These are phyloP conservation scores for Fennellomyces sp. DNA, from an alignment of 371 early-diverging fungal genomes.

Conservation along the genomic window DNA sequence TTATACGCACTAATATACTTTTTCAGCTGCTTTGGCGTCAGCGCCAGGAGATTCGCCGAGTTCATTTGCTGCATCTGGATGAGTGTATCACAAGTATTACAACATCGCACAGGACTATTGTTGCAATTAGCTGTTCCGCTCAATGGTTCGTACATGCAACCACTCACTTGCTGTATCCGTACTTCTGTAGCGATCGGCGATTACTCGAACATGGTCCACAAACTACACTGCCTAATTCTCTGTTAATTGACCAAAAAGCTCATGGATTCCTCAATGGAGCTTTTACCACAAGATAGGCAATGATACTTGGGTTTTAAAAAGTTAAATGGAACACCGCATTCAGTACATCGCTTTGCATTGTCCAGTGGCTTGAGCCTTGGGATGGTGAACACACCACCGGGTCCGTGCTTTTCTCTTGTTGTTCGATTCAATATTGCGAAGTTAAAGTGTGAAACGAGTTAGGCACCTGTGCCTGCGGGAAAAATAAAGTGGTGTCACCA, in stretches of 20 bases:
- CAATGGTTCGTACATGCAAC: neutral
- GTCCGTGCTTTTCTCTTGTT: conserved; percentile 29
- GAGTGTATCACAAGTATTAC: conserved; percentile 40
- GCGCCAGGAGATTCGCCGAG: conserved; percentile 24
- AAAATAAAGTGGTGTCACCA: too few species aligned
- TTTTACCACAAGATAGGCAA: conserved; percentile 57
- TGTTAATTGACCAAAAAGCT: too few species aligned
- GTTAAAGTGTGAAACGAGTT: too few species aligned
- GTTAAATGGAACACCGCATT: conserved; percentile 40
- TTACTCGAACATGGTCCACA: conserved; percentile 49
- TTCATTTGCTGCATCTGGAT: conserved; percentile 49
- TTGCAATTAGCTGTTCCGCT: neutral
- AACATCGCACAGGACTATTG: conserved; percentile 43
- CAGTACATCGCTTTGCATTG: conserved; percentile 33
- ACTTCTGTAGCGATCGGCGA: conserved; percentile 38
- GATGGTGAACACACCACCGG: conserved; percentile 45
- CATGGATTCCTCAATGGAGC: too few species aligned
- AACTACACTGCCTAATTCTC: conserved; percentile 41
- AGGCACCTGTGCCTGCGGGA: too few species aligned
- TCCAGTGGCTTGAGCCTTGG: conserved; percentile 36
- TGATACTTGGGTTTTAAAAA: conserved; percentile 49
- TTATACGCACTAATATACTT: conserved; percentile 44
- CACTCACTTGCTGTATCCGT: conserved; percentile 54
- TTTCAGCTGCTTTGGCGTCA: conserved; percentile 35
- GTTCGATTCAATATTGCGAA: conserved; percentile 4